Evolutionary conservation across 1,284 basidiomycete species (phyloP).

Genomic region (Thelephora terrestris): DNA sequence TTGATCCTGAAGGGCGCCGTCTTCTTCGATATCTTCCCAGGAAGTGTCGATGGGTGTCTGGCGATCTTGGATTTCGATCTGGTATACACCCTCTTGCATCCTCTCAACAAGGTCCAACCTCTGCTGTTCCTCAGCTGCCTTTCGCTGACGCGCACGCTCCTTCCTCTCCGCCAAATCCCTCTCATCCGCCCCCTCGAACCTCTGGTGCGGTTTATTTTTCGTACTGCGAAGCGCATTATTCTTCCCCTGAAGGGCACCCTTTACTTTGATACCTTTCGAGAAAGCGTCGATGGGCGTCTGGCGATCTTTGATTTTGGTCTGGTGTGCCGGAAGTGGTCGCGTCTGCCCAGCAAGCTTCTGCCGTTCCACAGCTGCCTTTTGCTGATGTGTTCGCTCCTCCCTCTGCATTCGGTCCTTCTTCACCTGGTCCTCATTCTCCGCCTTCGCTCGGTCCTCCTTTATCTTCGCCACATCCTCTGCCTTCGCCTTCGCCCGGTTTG

Average conservation of each 20-base stretch:
- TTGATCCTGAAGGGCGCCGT: constrained; percentile 56
- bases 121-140: constrained; percentile 72
- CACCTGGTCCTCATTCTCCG: too few relatives aligned
- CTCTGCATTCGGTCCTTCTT: constrained; percentile 81
- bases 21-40: constrained; percentile 43
- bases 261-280: constrained; percentile 43
- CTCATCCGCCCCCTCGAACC: constrained; percentile 76
- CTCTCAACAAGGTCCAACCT: too few relatives aligned
- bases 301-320: constrained; percentile 94
- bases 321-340: constrained; percentile 81
- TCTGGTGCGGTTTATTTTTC: constrained; percentile 68
- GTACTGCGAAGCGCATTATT: constrained; percentile 67
- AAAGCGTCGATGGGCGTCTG: constrained; percentile 90
- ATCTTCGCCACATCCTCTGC: too few relatives aligned
- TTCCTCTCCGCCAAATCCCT: constrained; percentile 80
- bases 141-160: constrained; percentile 73
- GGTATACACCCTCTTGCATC: too few relatives aligned
- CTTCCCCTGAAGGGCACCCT: constrained; percentile 56
- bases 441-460: too few relatives aligned
- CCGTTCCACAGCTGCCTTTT: constrained; percentile 78
- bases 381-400: constrained; percentile 68
- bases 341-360: constrained; percentile 73
- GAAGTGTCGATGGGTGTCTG: constrained; percentile 90
- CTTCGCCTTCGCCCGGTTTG: too few relatives aligned
- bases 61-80: constrained; percentile 94